Evolutionary conservation across 768 basidiomycete genomes (phyloP), one percentile per base, ranked within the genome.

Genomic region (Leccinum subgranulosum): DNA sequence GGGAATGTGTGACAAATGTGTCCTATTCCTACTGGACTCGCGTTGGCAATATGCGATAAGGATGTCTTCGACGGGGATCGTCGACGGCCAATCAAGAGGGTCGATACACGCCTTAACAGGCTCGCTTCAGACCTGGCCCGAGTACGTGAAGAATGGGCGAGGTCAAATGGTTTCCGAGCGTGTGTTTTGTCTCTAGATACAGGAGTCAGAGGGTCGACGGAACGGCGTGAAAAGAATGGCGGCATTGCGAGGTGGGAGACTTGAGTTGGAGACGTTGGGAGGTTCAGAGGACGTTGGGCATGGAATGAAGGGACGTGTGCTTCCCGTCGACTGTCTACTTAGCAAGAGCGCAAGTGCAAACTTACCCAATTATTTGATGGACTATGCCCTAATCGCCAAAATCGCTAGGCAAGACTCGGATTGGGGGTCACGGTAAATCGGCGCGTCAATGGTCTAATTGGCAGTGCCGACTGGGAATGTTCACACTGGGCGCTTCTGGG

Each of bases 191-290:
- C 57, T 39, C 33, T 61, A 48, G 48, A 46, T 3, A 39, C 10
- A 19, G 48, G 28, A 15, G 45, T 52, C 27, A 60, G 25, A 41
- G 70, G 70, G 46, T 72, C 70, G 41, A 63, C 60, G 45, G 63
- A 59, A 29, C 70, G 70, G 49, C 72, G 66, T 31, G 66, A 62
- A 61, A 72, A 66, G 62, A 73, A 72, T 14, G 54, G 60, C 70
- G 72, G 71, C 53, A 49, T 49, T 39, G 57, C 11, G 39, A 14
- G 28, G 48, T 19, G 49, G 12, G 45, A 46, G 45, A 15, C 21
- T 7, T 33, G 31, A 2, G 23, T 25, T 25, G n/a, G 36, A 17
- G 54, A 6, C 23, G 23, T 25, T 54, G 36, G 55, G 57, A 33
- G 31, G 31, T 6, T 33, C 15, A 53, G 46, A 41, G 52, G 55